Base-by-base conservation (phyloP, 225 moss, liverwort and hornwort genomes). In the Takakia lepidozioides region DNA sequence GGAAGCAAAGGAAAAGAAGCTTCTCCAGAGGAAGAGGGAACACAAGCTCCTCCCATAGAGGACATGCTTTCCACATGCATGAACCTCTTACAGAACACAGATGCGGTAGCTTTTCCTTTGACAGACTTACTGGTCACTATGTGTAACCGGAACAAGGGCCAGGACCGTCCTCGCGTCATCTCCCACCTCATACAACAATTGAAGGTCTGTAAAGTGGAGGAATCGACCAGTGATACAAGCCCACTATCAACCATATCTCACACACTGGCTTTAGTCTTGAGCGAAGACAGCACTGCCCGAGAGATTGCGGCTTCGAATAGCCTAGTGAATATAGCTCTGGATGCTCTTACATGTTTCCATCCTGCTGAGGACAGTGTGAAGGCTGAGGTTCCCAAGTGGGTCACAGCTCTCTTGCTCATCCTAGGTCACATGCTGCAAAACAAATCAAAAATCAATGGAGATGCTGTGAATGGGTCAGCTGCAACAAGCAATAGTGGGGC, bases 41-140 rank as follows among this genome's bases (percentile, higher is more conserved):
- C 60, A 5, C 83, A 76, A 55, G 71, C 75, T 26, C 93, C 83
- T 61, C 79, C 83, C 30, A 74, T 88, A 40, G 83, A 86, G 46
- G 86, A 88, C 27, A 88, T 93, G 88, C 69, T 93, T 19, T 77
- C 83, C n/a, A 93, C 88, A 3, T 93, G 86, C 57, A 88, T 93
- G 83, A 83, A 66, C 61, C 81, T 88, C 51, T 56, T 93, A 22
- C 88, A 88, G 38, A 86, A 69, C 46, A 76, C 88, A 53, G 88
- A 93, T 62, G 73, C 83, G 48, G 67, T 88, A 47, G 93, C 88
- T 26, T 93, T 93, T 55, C 86, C 93, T 37, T 63, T 93, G 19
- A 84, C 81, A 26, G 93, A 93, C 58, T 63, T 93, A 32, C 69
- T 93, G 32, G 88, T 93, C 11, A 93, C 93, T 30, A 86, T 93